Percentiles rank a stretch among this genome's conserved stretches.
Conservation (phyloP, 2,329 filamentous ascomycete genomes). For the Penicillium oxalicum region DNA sequence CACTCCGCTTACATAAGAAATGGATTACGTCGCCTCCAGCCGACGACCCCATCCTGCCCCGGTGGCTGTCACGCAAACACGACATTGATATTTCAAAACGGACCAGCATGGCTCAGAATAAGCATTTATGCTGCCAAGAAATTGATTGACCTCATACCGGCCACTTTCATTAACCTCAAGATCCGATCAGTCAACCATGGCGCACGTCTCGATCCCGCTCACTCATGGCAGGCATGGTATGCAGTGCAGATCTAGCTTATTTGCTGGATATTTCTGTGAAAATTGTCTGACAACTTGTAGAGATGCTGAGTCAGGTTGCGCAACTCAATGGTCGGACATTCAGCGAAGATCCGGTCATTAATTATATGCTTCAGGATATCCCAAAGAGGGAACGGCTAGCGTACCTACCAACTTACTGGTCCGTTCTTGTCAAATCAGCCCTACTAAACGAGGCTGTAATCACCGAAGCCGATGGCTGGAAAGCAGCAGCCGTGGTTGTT, state of each 20-base stretch:
- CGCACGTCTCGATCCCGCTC: conserved; percentile 5
- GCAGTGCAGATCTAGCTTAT: not conserved
- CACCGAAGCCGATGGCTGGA: conserved; percentile 20
- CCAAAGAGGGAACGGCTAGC: conserved; percentile 13
- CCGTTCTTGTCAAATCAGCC: conserved; percentile 15
- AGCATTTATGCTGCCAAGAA: conserved; percentile 3
- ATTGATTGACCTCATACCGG: conserved; percentile 1
- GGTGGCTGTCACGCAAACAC: too few species aligned
- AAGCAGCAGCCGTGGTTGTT: conserved; percentile 17
- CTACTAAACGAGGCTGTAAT: conserved; percentile 18
- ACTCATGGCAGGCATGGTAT: conserved; percentile 13
- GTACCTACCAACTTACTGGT: conserved; percentile 19
- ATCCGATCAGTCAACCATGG: conserved; percentile 3
- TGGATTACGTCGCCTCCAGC: conserved; percentile 4
- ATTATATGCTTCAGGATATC: conserved; percentile 19
- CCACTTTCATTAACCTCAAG: not conserved
- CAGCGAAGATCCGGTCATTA: conserved; percentile 16
- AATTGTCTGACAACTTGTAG: not conserved
- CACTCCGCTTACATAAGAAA: conserved; percentile 4
- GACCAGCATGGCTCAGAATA: conserved; percentile 1
- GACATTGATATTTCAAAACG: not conserved
- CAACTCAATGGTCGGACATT: conserved; percentile 18
- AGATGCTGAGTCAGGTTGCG: conserved; percentile 12
- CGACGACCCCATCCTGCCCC: too few species aligned
- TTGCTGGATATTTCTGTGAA: not conserved